Evolutionary conservation across 495 filamentous ascomycete genomes (phyloP).

Genomic region (Penicillium turbatum): DNA sequence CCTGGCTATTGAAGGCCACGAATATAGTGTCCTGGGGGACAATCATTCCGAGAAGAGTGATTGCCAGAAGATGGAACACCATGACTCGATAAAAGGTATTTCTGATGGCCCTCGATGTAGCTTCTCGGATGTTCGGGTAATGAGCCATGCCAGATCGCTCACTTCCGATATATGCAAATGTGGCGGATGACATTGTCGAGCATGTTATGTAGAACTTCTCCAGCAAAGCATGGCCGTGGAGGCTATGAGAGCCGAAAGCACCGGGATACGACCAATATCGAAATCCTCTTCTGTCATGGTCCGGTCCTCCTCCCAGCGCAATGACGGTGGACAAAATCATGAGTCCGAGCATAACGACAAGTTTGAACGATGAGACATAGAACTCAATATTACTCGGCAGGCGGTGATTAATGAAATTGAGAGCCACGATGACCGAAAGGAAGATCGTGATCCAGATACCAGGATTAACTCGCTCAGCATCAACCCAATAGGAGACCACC

Average conservation of each 20-base stretch:
- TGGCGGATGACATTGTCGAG: slow-evolving; percentile 67
- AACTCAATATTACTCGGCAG: slow-evolving; percentile 51
- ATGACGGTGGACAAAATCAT: slow-evolving; percentile 66
- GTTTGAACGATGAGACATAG: slow-evolving; percentile 56
- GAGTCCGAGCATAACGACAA: slow-evolving; percentile 62
- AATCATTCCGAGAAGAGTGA: slow-evolving; percentile 50
- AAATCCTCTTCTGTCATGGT: slow-evolving; percentile 62
- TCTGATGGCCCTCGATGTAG: slow-evolving; percentile 67
- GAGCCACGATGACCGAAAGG: slow-evolving; percentile 53
- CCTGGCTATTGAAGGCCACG: slow-evolving; percentile 35
- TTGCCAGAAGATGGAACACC: slow-evolving; percentile 64
- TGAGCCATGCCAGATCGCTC: slow-evolving; percentile 74
- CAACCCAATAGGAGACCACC: slow-evolving; percentile 67
- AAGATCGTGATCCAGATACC: slow-evolving; percentile 72
- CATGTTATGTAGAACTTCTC: slow-evolving; percentile 64
- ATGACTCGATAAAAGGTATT: slow-evolving; percentile 78
- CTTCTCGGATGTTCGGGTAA: slow-evolving; percentile 63
- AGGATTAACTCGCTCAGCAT: slow-evolving; percentile 55
- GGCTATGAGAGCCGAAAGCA: slow-evolving; percentile 21
- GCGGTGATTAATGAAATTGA: slow-evolving; percentile 55
- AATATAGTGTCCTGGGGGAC: slow-evolving; percentile 46
- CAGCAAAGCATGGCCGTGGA: background rate
- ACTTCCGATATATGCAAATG: slow-evolving; percentile 77
- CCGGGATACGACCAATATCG: slow-evolving; percentile 58
- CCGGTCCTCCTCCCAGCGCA: slow-evolving; percentile 62